Evolutionary conservation across 2,329 filamentous ascomycete genomes (phyloP).

Genomic region (Aciculosporium take): DNA sequence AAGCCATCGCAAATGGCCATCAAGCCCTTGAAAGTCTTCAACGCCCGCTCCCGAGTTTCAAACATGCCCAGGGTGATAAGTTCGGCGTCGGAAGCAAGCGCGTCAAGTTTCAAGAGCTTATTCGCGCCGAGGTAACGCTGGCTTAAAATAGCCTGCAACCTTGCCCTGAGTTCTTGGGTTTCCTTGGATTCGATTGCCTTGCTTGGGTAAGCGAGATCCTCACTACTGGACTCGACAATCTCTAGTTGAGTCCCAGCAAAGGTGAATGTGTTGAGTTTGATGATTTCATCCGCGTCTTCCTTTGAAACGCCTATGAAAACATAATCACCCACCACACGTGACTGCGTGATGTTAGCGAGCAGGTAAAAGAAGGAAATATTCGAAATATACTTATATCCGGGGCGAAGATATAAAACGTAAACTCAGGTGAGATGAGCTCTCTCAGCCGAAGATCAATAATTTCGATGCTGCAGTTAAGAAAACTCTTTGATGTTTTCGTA

Average conservation of each 20-base stretch:
- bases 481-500: conserved; percentile 2
- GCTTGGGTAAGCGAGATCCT: conserved; percentile 19
- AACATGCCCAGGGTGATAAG: conserved; percentile 66
- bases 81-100: conserved; percentile 56
- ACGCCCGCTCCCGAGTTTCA: conserved; percentile 50
- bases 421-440: background rate
- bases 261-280: conserved; percentile 52
- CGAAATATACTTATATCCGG: conserved; percentile 1
- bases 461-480: conserved; percentile 2
- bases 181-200: conserved; percentile 34
- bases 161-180: conserved; percentile 48
- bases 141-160: conserved; percentile 56
- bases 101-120: conserved; percentile 75
- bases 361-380: conserved; percentile 21
- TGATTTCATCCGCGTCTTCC: conserved; percentile 47
- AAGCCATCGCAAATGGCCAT: conserved; percentile 73
- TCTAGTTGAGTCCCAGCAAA: conserved; percentile 54
- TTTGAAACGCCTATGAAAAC: conserved; percentile 53
- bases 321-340: conserved; percentile 52
- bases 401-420: background rate
- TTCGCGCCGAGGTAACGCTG: conserved; percentile 55
- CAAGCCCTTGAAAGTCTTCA: conserved; percentile 83
- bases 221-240: conserved; percentile 35
- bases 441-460: background rate
- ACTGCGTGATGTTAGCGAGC: conserved; percentile 50